Conservation (phyloP, 768 basidiomycete species). For the Ephemerocybe angulata region DNA sequence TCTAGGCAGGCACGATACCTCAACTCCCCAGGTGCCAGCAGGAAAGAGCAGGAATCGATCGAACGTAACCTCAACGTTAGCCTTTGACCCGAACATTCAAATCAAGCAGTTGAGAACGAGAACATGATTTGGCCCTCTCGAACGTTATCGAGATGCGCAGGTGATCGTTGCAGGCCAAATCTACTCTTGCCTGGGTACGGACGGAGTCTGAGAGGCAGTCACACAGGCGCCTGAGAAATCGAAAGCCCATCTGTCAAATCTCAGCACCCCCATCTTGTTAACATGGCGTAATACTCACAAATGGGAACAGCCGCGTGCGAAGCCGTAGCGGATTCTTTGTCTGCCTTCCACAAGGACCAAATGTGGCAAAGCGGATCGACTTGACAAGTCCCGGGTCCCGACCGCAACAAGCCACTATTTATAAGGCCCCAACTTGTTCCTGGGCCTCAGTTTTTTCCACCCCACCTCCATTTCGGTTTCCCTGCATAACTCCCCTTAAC, state of each 20-base stretch:
- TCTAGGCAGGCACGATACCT: not conserved
- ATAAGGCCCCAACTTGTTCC: constrained; percentile 28
- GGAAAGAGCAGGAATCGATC: not conserved
- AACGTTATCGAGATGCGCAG: not conserved
- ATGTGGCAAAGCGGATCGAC: constrained; percentile 32
- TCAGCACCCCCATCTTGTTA: not conserved
- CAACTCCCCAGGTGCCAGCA: not conserved
- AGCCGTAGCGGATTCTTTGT: constrained; percentile 8
- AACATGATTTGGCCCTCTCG: not conserved
- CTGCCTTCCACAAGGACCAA: not conserved
- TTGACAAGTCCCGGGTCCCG: constrained; percentile 2
- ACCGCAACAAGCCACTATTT: constrained; percentile 11
- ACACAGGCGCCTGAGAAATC: not conserved
- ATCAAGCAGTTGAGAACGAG: not conserved
- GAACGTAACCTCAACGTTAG: not conserved
- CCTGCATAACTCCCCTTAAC: constrained; percentile 20
- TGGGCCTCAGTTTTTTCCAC: constrained; percentile 15
- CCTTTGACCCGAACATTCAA: constrained; percentile 2
- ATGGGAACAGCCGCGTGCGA: constrained; percentile 25
- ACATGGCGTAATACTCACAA: constrained; percentile 9
- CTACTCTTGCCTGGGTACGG: not conserved
- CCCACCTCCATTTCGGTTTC: constrained; percentile 20
- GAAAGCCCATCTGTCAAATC: not conserved
- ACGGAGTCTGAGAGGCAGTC: not conserved
- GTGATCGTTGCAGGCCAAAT: not conserved